phyloP scores from a whole-genome alignment of 2,329 filamentous ascomycete genomes.

The Xylariales sp. region DNA sequence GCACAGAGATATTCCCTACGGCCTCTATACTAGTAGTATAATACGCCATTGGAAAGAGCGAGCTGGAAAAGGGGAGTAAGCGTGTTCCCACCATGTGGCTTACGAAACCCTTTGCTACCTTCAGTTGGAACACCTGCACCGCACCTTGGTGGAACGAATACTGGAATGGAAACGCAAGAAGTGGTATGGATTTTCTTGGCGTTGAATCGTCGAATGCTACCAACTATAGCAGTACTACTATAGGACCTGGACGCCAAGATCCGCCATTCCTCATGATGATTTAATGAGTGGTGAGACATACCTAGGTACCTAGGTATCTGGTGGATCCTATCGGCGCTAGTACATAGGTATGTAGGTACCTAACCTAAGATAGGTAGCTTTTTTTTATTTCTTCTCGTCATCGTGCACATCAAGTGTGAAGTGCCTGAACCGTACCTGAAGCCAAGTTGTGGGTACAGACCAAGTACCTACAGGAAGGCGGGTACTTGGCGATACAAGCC shows the following conservation, averaged over 20 bases:
- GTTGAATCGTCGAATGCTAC: neutral
- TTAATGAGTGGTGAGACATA: slow-evolving; percentile 10
- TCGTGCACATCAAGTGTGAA: slow-evolving; percentile 22
- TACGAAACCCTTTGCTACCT: neutral
- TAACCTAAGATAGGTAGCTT: neutral
- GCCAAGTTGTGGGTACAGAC: neutral
- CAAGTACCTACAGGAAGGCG: neutral
- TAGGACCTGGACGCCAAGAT: slow-evolving; percentile 1
- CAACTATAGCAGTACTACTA: neutral
- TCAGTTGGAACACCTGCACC: too few relatives aligned
- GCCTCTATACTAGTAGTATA: neutral
- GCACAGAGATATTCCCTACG: neutral
- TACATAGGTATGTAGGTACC: neutral
- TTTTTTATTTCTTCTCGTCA: slow-evolving; percentile 12
- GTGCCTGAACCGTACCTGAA: slow-evolving; percentile 17
- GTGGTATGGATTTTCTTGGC: neutral
- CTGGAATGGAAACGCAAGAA: neutral
- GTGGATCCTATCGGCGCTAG: slow-evolving; percentile 10
- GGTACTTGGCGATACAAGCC: slow-evolving; percentile 9
- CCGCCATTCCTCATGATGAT: slow-evolving; percentile 13
- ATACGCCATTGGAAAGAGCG: neutral
- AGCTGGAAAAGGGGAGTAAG: neutral
- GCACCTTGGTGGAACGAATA: neutral
- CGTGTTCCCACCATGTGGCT: slow-evolving; percentile 9
- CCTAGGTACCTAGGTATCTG: neutral